Base-by-base conservation (phyloP, 2,329 filamentous ascomycete genomes). In the Clonostachys chloroleuca region DNA sequence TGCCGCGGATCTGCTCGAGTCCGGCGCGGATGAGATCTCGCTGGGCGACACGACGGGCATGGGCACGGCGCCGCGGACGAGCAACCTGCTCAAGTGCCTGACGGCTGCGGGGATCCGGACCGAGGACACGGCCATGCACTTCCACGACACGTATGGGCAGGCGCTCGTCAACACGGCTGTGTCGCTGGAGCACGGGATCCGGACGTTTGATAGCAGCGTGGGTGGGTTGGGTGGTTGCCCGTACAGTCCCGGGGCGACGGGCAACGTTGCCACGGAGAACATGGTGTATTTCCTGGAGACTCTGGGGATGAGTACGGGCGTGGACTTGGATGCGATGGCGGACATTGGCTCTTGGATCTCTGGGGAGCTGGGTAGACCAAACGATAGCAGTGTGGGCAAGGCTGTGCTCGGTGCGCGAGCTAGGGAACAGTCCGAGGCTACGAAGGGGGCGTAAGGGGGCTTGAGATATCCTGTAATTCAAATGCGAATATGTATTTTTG, bases 11-110 rank as follows among this genome's bases (percentile, higher is more conserved):
- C 69, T 96, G 43, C 74, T 96, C 2, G 87, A 92, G 59, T 88
- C 92, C 74, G 92, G 92, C 16, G 92, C 89, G 17, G 89, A 95
- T 60, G 90, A 96, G 73, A 91, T 96, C 55, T 88, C 87, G 2
- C 79, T 96, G 1, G 91, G 90, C 7, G 92, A 96, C 60, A 96
- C 92, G 0, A 92, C 91, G 0, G 92, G 92, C 16, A 91, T 95
- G 79, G 92, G 91, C 34, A 95, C 89, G 0, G 84, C 83, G n/a
- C 84, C 83, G 16, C 73, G 81, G 47, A 89, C 86, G 3, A 70
- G 74, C 47, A 78, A 81, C 47, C 69, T 91, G 42, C 71, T 91
- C 49, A 75, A 76, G 52, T 83, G 83, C 47, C 69, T 90, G 65
- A 66, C 74, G 9, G 77, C 81, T 2, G 86, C 86, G 2, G 86